Evolutionary conservation across 345 rosid species (phyloP), one percentile per base, ranked within the genome.

Genomic region (Gossypioides kirkii): DNA sequence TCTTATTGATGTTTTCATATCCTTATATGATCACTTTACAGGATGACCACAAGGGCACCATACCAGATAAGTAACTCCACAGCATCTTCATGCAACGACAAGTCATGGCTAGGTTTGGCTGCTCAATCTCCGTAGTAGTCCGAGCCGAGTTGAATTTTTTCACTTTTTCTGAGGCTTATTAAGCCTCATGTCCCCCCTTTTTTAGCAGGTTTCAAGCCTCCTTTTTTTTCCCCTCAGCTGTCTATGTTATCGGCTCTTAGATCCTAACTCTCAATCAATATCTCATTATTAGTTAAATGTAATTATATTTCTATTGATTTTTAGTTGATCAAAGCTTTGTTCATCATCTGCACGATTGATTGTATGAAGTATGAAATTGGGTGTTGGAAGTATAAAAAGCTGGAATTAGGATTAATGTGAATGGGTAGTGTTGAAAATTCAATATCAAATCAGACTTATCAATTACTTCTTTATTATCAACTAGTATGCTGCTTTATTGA

Each of bases 41-140:
- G 98, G 80, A 84, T 89, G 45, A 74, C 83, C 2, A 70, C 91
- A 38, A 94, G 72, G 64, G 87, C 89, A 43, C 96, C 98, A 18
- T 91, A 90, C 81, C 88, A 80, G 62, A 47, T 79, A 9, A 61
- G 47, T 62, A 70, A 74, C 78, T 78, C 85, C 1, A 36, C 75
- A 1, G 77, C 77, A 17, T 26, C 55, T 8, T 22, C 76, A 62
- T 64, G 58, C 41, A 87, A 83, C 64, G 72, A 71, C 81, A 89
- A 82, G 77, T 73, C 93, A 2, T 94, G 96, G 96, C 90, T 90
- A 63, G 89, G 93, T 63, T 82, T 91, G 58, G 85, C 91, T 49
- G 92, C 96, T 79, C 85, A 81, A 28, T 73, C 80, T 32, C 66
- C 60, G 26, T 65, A 72, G 52, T 80, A 82, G 70, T n/a, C 42